A percentile compares a stretch with the other conserved stretches of the same genome.
Evolutionary conservation across 2,329 filamentous ascomycete species (phyloP).

Genomic region (Claviceps capensis): DNA sequence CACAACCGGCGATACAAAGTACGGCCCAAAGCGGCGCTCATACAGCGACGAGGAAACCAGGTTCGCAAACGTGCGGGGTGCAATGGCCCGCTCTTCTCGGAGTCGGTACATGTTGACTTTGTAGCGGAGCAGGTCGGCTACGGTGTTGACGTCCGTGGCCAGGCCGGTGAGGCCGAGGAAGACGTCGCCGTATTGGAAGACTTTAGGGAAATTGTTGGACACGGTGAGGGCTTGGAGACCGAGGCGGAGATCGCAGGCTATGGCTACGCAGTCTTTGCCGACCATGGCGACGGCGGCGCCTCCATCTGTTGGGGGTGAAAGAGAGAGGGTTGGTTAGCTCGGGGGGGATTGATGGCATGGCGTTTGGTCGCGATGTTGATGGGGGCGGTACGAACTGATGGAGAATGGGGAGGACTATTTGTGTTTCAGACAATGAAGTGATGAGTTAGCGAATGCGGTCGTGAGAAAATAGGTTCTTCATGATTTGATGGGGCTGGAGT

Average conservation of each 20-base stretch:
- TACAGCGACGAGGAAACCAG: conserved; percentile 84
- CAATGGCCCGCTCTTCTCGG: conserved; percentile 93
- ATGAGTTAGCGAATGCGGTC: conserved; percentile 16
- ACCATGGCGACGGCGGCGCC: conserved; percentile 98
- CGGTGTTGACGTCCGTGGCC: conserved; percentile 87
- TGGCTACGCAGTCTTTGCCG: conserved; percentile 98
- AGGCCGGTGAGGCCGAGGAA: conserved; percentile 94
- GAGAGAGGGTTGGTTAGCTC: not conserved
- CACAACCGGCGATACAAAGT: conserved; percentile 89
- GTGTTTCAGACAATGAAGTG: conserved; percentile 22
- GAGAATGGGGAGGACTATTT: conserved; percentile 76
- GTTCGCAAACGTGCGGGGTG: conserved; percentile 90
- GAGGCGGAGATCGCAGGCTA: conserved; percentile 95
- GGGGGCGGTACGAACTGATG: conserved; percentile 56
- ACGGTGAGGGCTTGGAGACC: conserved; percentile 93
- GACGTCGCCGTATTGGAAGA: conserved; percentile 93
- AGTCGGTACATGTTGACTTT: conserved; percentile 99
- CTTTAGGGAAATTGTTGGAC: conserved; percentile 99
- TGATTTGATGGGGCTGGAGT: not conserved
- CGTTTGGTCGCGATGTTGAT: not conserved
- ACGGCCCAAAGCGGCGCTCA: conserved; percentile 90
- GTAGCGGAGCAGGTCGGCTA: conserved; percentile 95
- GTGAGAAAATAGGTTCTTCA: not conserved
- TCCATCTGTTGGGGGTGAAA: conserved; percentile 40
- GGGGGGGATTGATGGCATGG: conserved; percentile 1